A percentile compares a stretch with the other conserved stretches of the same genome.
These are phyloP conservation scores for Nowakowskiella sp. DNA, from an alignment of 192 early-diverging fungal genomes.

Conservation along the genomic window DNA sequence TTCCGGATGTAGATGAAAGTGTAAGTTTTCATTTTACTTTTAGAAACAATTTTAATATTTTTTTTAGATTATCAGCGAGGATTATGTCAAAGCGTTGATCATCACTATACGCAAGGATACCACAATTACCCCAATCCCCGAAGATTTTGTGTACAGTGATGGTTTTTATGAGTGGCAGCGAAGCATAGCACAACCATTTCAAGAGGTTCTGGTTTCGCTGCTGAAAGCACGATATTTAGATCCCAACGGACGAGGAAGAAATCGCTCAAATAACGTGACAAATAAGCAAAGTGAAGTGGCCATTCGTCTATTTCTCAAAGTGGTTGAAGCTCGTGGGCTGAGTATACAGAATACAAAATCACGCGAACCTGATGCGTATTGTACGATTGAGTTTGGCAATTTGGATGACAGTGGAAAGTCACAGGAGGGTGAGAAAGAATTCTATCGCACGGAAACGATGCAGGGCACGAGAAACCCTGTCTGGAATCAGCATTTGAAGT, in stretches of 20 bases:
- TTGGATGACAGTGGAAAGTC: background rate
- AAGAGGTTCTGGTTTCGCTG: background rate
- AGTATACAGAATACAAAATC: constrained; percentile 1
- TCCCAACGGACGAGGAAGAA: constrained; percentile 1
- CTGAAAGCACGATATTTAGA: constrained; percentile 1
- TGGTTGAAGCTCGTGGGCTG: constrained; percentile 14
- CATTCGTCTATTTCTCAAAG: constrained; percentile 8
- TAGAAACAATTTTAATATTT: background rate
- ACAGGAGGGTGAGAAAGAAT: background rate
- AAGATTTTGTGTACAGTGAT: background rate
- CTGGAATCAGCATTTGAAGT: constrained; percentile 16
- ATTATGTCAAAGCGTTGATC: constrained; percentile 3
- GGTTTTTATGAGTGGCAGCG: background rate
- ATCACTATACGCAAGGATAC: background rate
- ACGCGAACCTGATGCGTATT: constrained; percentile 8
- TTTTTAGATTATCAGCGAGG: background rate
- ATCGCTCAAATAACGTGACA: background rate
- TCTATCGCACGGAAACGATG: too few species aligned
- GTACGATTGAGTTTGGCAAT: constrained; percentile 13
- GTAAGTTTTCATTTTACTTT: background rate
- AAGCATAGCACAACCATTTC: background rate
- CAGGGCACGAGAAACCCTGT: constrained; percentile 5
- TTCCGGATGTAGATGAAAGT: background rate
- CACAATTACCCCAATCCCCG: constrained; percentile 2
- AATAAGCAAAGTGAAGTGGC: background rate